phyloP scores from a whole-genome alignment of 1,139 yeast species.

The Geotrichum reessii region DNA sequence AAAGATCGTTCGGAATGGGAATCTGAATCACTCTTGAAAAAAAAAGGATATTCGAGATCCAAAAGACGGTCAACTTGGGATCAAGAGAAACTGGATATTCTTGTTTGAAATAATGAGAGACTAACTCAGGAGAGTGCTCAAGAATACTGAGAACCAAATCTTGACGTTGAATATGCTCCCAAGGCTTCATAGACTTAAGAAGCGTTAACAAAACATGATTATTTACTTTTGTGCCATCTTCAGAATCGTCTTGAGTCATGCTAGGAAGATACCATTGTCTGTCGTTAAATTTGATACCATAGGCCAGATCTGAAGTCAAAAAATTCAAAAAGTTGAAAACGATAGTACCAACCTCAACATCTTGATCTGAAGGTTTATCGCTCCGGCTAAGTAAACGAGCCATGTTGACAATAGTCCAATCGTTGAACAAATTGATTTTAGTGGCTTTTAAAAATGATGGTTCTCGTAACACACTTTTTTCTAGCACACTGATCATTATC shows the following conservation, averaged over 20 bases:
- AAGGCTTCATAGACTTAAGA: slow-evolving; percentile 65
- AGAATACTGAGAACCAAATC: slow-evolving; percentile 52
- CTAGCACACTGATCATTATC: slow-evolving; percentile 46
- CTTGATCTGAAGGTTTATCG: slow-evolving; percentile 31
- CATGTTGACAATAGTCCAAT: slow-evolving; percentile 59
- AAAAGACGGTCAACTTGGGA: slow-evolving; percentile 70
- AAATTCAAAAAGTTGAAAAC: slow-evolving; percentile 49
- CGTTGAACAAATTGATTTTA: slow-evolving; percentile 73
- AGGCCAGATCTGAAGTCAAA: slow-evolving; percentile 47
- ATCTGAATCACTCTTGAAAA: slow-evolving; percentile 53
- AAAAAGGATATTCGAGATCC: slow-evolving; percentile 69
- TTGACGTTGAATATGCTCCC: slow-evolving; percentile 66
- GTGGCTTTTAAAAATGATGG: slow-evolving; percentile 57
- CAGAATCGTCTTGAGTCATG: slow-evolving; percentile 21
- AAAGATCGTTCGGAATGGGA: slow-evolving; percentile 43
- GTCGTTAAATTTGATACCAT: slow-evolving; percentile 61
- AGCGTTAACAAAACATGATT: slow-evolving; percentile 64
- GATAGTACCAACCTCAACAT: slow-evolving; percentile 11
- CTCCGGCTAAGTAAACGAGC: slow-evolving; percentile 47
- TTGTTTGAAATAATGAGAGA: slow-evolving; percentile 64
- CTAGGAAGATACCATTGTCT: slow-evolving; percentile 51
- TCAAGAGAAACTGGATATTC: slow-evolving; percentile 50
- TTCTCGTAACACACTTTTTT: slow-evolving; percentile 52
- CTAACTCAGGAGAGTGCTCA: slow-evolving; percentile 56
- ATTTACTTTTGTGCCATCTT: slow-evolving; percentile 21